phyloP scores from a whole-genome alignment of 768 basidiomycete species.

The Tulasnella sp. region DNA sequence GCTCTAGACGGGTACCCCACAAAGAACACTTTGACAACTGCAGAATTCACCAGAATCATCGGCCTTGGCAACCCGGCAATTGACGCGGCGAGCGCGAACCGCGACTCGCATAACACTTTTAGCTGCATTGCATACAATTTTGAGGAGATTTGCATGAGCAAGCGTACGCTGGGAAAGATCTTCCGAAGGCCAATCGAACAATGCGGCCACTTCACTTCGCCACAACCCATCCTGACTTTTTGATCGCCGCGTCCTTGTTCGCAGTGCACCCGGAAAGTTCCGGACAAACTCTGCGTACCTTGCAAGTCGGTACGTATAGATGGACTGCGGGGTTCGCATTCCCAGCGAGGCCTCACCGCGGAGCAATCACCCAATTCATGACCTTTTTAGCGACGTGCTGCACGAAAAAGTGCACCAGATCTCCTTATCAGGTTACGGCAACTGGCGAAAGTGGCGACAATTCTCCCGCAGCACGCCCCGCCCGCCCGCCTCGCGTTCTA shows the following conservation, averaged over 20 bases:
- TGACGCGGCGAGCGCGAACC: not conserved
- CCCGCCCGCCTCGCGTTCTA: not conserved
- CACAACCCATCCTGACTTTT: not conserved
- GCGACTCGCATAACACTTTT: not conserved
- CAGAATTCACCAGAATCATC: not conserved
- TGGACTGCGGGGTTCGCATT: not conserved
- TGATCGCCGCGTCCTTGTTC: not conserved
- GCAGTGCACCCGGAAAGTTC: not conserved
- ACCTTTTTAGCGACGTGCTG: not conserved
- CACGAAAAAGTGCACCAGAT: not conserved
- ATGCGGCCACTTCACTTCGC: too few relatives aligned
- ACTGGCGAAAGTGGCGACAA: not conserved
- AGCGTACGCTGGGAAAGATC: too few relatives aligned
- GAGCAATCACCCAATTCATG: not conserved
- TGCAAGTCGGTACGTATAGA: not conserved
- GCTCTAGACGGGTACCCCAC: not conserved
- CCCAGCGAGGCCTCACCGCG: not conserved
- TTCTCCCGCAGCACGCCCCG: not conserved
- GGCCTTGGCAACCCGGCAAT: not conserved
- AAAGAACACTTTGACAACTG: not conserved
- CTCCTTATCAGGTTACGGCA: not conserved
- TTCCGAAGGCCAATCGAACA: too few relatives aligned
- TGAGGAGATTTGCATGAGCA: too few relatives aligned
- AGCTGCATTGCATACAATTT: not conserved
- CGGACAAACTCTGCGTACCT: not conserved